phyloP scores from a whole-genome alignment of 371 early-diverging fungal species.

The Entomophthora muscae region DNA sequence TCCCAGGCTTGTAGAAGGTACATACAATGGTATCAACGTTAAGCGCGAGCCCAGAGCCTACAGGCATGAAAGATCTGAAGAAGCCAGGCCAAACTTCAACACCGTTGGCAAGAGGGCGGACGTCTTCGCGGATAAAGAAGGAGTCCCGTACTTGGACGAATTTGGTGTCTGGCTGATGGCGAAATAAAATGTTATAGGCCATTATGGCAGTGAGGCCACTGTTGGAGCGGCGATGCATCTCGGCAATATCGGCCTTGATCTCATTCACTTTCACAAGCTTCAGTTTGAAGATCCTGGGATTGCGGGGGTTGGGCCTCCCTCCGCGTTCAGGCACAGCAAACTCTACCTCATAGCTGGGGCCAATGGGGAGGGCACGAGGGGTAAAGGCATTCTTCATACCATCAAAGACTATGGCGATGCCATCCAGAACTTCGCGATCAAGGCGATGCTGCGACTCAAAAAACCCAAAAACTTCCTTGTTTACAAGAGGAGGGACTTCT shows the following conservation, averaged over 20 bases:
- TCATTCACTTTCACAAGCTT: conserved; percentile 1
- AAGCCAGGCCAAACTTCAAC: conserved; percentile 62
- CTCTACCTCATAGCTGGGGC: conserved; percentile 3
- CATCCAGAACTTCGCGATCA: conserved; percentile 14
- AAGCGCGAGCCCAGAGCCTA: conserved; percentile 15
- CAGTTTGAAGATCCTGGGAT: background rate
- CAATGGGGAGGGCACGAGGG: conserved; percentile 23
- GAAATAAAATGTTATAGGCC: conserved; percentile 47
- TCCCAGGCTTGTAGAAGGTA: background rate
- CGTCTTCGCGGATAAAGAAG: conserved; percentile 44
- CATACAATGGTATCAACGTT: conserved; percentile 49
- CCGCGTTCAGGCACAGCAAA: background rate
- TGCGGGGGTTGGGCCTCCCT: background rate
- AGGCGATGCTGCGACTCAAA: conserved; percentile 17
- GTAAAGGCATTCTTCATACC: conserved; percentile 40
- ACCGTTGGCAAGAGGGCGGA: conserved; percentile 28
- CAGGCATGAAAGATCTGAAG: conserved; percentile 44
- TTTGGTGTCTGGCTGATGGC: conserved; percentile 34
- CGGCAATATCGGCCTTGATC: background rate
- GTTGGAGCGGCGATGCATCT: conserved; percentile 18
- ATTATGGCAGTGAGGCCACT: conserved; percentile 28
- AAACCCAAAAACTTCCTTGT: conserved; percentile 23
- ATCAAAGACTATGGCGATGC: conserved; percentile 29
- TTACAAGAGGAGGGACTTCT: conserved; percentile 22
- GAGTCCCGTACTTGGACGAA: conserved; percentile 47